Evolutionary conservation across 1,284 basidiomycete genomes (phyloP), one percentile per base, ranked within the genome.

Genomic region (Entoloma clypeatum): DNA sequence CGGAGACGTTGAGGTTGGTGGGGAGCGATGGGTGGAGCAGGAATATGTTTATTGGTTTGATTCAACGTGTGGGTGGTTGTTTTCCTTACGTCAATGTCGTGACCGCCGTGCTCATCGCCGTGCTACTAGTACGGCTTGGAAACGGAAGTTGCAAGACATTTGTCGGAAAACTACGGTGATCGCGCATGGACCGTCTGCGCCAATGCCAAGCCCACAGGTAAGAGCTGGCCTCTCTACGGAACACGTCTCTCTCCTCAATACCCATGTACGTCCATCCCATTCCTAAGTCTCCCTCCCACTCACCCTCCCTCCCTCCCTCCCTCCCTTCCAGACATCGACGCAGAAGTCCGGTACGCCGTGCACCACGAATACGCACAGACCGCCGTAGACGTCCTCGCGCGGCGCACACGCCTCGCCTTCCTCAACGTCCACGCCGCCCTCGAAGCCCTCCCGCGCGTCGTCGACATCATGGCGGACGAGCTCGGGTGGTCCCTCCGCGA

Each of bases 11-110:
- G 56, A 81, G 88, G 61, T 74, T 98, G 24, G 75, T 98, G 13
- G 95, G 95, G n/a, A 90, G 85, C 52, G 90, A 97, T 57, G 91
- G 86, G 7, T 99, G 95, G 95, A 86, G 79, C 60, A 76, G 86
- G 56, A 94, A 92, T 57, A 95, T 97, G 92, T 98, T 96, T 64
- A 95, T 98, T 67, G 89, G 91, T 50, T 73, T 99, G 44, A 87
- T 95, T 55, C 95, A 99, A 68, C 76, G 85, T 54, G 86, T 87
- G 39, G 44, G 77, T 64, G n/a, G n/a, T n/a, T n/a, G n/a, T n/a
- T n/a, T 1, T 9, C 21, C 29, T 35, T 30, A 10, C 28, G 29
- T 35, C 33, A 18, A 38, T 32, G 11, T 11, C 16, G 13, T 5
- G 13, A n/a, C 7, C 19, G 10, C 29, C 3, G 16, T 31, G 4